Conservation (phyloP, 2,329 filamentous ascomycete genomes). For the Albifimbria verrucaria region DNA sequence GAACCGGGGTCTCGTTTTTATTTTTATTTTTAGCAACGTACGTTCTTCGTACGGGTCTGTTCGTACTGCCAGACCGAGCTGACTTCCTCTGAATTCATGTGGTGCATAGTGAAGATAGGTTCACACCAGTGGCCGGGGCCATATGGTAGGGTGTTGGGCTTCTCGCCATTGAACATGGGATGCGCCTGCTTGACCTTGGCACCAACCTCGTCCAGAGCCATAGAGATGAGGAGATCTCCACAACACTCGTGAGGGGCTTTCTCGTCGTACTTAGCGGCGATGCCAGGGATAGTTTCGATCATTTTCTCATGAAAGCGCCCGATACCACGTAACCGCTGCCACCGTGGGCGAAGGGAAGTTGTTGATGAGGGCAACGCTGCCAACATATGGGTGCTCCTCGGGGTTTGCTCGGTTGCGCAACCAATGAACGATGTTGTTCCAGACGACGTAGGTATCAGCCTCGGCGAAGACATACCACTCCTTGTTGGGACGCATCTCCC, state of each 20-base stretch:
- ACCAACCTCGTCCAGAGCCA: conserved; percentile 42
- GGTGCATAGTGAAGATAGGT: conserved; percentile 55
- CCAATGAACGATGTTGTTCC: conserved; percentile 50
- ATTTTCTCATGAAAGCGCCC: conserved; percentile 48
- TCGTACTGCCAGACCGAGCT: conserved; percentile 52
- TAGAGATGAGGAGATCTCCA: conserved; percentile 50
- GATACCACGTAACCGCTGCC: conserved; percentile 57
- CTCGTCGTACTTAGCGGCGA: conserved; percentile 44
- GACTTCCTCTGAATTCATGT: conserved; percentile 50
- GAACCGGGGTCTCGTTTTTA: neutral
- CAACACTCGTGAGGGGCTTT: conserved; percentile 43
- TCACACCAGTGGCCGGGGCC: conserved; percentile 51
- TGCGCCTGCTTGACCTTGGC: conserved; percentile 40
- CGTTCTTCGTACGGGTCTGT: conserved; percentile 40
- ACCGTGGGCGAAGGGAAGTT: conserved; percentile 51
- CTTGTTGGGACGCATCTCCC: conserved; percentile 46
- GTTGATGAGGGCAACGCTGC: conserved; percentile 45
- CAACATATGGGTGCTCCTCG: conserved; percentile 44
- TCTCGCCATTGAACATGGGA: conserved; percentile 56
- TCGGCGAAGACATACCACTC: conserved; percentile 61
- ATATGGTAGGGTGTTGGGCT: conserved; percentile 47
- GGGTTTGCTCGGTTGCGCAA: conserved; percentile 40
- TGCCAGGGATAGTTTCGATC: conserved; percentile 36
- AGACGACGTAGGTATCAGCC: conserved; percentile 56
- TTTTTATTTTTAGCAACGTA: conserved; percentile 19